Evolutionary conservation across 179 eudicot species (phyloP).

Genomic region (Silene noctiflora): DNA sequence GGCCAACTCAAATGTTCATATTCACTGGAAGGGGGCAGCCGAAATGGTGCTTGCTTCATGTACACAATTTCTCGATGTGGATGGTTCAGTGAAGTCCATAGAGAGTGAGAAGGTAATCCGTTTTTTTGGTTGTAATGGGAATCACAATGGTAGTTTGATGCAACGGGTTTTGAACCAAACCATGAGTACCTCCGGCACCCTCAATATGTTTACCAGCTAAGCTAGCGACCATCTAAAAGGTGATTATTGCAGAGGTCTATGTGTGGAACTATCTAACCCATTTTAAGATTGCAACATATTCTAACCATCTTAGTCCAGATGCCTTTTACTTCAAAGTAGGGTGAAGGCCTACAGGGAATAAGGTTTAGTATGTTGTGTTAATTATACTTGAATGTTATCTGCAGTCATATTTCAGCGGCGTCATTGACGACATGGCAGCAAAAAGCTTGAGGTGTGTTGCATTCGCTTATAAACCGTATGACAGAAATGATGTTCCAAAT

Average conservation of each 20-base stretch:
- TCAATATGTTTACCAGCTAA: no score
- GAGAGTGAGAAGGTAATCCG: conserved; percentile 53
- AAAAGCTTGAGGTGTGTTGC: conserved; percentile 94
- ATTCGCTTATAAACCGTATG: conserved; percentile 60
- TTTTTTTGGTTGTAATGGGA: no score
- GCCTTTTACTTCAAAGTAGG: no score
- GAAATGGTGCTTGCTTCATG: conserved; percentile 78
- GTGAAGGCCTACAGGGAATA: no score
- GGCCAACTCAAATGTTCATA: conserved; percentile 63
- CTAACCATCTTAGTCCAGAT: not conserved
- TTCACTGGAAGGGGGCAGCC: conserved; percentile 98
- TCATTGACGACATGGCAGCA: conserved; percentile 82
- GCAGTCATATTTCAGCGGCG: conserved; percentile 55
- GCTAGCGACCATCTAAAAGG: no score
- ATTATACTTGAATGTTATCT: not conserved
- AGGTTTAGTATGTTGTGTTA: no score
- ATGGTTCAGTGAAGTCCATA: conserved; percentile 54
- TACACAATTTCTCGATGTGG: conserved; percentile 48
- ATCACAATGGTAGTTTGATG: no score
- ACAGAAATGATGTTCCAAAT: conserved; percentile 56
- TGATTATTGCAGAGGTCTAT: no score
- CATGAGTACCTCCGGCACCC: not conserved
- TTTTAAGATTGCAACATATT: not conserved
- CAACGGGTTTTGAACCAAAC: no score
- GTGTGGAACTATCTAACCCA: no score